Evolutionary conservation across 129 eudicot species (phyloP).

Genomic region (Erigeron canadensis): DNA sequence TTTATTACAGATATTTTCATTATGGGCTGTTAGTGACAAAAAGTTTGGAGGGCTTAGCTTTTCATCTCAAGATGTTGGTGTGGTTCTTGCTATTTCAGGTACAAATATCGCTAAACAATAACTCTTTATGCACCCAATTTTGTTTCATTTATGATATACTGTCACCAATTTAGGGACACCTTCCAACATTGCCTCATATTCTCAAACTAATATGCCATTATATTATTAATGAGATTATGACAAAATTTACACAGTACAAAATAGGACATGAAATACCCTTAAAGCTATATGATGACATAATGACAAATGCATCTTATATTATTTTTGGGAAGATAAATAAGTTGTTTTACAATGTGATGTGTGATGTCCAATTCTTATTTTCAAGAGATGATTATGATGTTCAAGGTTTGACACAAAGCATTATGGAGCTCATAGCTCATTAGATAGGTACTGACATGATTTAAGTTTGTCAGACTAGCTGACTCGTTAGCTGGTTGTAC

Average conservation of each 20-base stretch:
- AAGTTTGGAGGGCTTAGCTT: constrained; percentile 26
- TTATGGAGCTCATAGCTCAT: neutral
- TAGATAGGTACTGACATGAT: no score
- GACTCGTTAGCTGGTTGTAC: no score
- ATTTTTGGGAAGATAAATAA: no score
- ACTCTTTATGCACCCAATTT: neutral
- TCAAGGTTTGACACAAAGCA: neutral
- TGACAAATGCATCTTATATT: no score
- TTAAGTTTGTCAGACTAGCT: no score
- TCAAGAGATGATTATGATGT: neutral
- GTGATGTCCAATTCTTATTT: neutral
- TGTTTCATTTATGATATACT: neutral
- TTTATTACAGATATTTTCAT: constrained; percentile 19
- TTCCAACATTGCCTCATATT: neutral
- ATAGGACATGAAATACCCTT: no score
- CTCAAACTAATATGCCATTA: no score
- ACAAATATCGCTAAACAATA: neutral
- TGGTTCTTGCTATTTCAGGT: constrained; percentile 34
- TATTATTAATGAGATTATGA: no score
- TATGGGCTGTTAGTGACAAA: constrained; percentile 30
- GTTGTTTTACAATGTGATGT: neutral
- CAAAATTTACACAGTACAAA: no score
- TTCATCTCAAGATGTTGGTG: constrained; percentile 31
- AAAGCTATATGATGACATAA: no score
- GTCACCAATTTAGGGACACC: neutral